A percentile compares a stretch with the other conserved stretches of the same genome.
These are phyloP conservation scores for Pseudodiploospora longispora DNA, from an alignment of 2,329 filamentous ascomycete genomes.

Conservation along the genomic window DNA sequence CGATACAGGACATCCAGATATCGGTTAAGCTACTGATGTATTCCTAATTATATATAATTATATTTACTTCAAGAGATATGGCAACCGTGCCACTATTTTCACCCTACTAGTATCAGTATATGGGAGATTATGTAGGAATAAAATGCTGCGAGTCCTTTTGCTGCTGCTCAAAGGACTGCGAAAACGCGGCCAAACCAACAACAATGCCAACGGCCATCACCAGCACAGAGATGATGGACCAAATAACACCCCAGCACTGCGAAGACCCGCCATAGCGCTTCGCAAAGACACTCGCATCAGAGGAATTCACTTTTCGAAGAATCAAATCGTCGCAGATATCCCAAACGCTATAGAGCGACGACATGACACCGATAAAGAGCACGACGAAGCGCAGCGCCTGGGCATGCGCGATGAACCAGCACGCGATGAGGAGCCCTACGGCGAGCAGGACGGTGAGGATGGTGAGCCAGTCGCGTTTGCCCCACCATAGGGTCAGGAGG, in stretches of 20 bases:
- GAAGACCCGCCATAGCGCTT: conserved; percentile 71
- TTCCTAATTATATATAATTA: too few species aligned
- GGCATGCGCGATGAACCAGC: conserved; percentile 74
- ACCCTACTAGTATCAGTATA: too few species aligned
- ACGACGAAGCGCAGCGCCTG: conserved; percentile 67
- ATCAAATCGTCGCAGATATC: conserved; percentile 81
- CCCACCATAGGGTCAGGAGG: conserved; percentile 75
- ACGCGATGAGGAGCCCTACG: conserved; percentile 62
- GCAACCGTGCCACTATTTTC: too few species aligned
- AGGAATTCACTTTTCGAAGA: conserved; percentile 69
- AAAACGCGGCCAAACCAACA: conserved; percentile 70
- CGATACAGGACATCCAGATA: too few species aligned
- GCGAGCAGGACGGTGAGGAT: conserved; percentile 62
- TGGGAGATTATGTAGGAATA: conserved; percentile 36
- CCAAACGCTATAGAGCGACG: conserved; percentile 72
- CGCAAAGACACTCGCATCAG: conserved; percentile 72
- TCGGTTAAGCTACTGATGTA: too few species aligned
- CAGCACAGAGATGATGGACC: conserved; percentile 62
- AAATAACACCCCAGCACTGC: conserved; percentile 73
- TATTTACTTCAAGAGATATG: too few species aligned
- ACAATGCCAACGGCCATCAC: conserved; percentile 69
- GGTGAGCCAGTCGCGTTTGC: conserved; percentile 68
- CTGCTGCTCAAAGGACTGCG: conserved; percentile 60
- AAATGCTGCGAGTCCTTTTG: conserved; percentile 61
- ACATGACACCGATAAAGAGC: conserved; percentile 78